Percentiles rank a stretch among this genome's conserved stretches.
Evolutionary conservation across 306 rosid genomes (phyloP).

Genomic region (Begonia loranthoides): DNA sequence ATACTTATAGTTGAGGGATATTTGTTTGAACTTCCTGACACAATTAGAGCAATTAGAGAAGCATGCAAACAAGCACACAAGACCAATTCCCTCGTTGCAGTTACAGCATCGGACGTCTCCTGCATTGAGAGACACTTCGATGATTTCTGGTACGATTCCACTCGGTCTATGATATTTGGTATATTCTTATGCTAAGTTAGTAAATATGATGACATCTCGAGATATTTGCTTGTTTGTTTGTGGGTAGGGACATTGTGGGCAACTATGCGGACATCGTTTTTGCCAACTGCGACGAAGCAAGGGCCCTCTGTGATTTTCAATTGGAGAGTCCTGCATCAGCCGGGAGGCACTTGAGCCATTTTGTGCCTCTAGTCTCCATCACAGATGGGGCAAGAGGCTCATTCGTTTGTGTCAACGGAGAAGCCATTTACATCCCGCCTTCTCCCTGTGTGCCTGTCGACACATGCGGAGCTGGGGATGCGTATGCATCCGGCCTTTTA

Average conservation of each 20-base stretch:
- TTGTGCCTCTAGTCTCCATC: conserved; percentile 74
- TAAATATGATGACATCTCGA: no score
- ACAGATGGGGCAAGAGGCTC: conserved; percentile 83
- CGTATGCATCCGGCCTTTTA: conserved; percentile 75
- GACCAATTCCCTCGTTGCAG: conserved; percentile 67
- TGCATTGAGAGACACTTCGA: conserved; percentile 85
- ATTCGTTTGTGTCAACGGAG: conserved; percentile 74
- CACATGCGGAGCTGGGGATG: conserved; percentile 98
- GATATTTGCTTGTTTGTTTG: no score
- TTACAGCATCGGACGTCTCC: conserved; percentile 90
- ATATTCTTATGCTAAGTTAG: no score
- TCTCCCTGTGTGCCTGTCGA: conserved; percentile 77
- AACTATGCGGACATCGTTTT: conserved; percentile 65
- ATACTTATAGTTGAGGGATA: conserved; percentile 88
- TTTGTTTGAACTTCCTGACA: conserved; percentile 78
- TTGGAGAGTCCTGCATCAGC: conserved; percentile 48
- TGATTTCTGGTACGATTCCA: conserved; percentile 48
- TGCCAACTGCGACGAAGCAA: conserved; percentile 79
- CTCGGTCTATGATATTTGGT: no score
- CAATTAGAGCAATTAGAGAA: conserved; percentile 49
- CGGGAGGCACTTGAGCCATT: conserved; percentile 73
- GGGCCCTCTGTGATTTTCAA: conserved; percentile 62
- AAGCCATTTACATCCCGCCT: conserved; percentile 77
- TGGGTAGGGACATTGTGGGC: conserved; percentile 53
- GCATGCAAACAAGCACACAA: conserved; percentile 80